Evolutionary conservation across 2,329 filamentous ascomycete genomes (phyloP).

Genomic region (Phaeophleospora eucalypticola): DNA sequence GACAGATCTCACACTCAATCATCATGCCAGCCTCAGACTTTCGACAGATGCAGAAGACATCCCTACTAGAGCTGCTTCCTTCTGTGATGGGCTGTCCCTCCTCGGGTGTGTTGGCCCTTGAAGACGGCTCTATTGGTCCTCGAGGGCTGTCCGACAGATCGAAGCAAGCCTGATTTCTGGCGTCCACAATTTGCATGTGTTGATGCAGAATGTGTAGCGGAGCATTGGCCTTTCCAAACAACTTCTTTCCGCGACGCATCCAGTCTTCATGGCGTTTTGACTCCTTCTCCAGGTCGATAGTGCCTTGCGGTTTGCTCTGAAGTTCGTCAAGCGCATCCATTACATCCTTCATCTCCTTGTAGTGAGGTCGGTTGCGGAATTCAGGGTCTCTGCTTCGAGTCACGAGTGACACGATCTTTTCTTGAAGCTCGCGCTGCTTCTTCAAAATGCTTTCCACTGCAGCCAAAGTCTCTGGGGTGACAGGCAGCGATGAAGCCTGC

Average conservation of each 20-base stretch:
- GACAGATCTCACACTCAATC: conserved; percentile 98
- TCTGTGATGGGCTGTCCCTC: conserved; percentile 38
- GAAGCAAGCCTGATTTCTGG: conserved; percentile 87
- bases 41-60: conserved; percentile 96
- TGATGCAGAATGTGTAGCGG: conserved; percentile 91
- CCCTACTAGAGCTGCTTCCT: conserved; percentile 52
- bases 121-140: conserved; percentile 85
- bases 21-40: conserved; percentile 95
- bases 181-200: conserved; percentile 89
- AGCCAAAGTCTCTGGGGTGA: conserved; percentile 73
- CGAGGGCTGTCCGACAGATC: conserved; percentile 84
- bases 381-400: conserved; percentile 72
- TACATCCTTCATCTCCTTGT: conserved; percentile 83
- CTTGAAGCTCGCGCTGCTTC: conserved; percentile 92
- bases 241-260: conserved; percentile 97
- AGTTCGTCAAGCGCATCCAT: conserved; percentile 83
- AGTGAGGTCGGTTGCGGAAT: conserved; percentile 75
- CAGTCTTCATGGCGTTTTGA: conserved; percentile 95
- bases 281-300: conserved; percentile 88
- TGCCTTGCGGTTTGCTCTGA: conserved; percentile 87
- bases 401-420: conserved; percentile 77
- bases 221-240: conserved; percentile 97
- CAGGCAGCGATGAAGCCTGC: conserved; percentile 75
- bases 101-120: conserved; percentile 68
- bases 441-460: conserved; percentile 87